phyloP scores from a whole-genome alignment of 257 asterid genomes.

The Leptodermis oblonga region DNA sequence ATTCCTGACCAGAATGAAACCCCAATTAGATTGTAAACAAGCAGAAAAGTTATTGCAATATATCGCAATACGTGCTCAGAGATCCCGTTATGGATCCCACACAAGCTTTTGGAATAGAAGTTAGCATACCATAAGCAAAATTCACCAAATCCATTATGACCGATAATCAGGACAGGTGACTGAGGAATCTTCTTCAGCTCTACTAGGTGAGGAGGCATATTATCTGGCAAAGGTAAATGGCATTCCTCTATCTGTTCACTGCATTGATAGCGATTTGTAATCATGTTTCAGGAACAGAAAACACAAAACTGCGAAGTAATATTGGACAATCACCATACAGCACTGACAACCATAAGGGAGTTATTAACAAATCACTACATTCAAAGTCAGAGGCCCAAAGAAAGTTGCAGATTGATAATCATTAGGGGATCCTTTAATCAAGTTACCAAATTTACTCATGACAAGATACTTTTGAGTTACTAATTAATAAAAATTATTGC shows the following conservation, averaged over 20 bases:
- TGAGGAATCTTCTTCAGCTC: slow-evolving; percentile 76
- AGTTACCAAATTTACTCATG: background rate
- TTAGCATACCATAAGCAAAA: slow-evolving; percentile 69
- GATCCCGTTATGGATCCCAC: background rate
- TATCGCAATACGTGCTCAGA: background rate
- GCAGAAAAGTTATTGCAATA: background rate
- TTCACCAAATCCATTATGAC: slow-evolving; percentile 81
- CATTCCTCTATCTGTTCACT: slow-evolving; percentile 55
- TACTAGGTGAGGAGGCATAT: slow-evolving; percentile 50
- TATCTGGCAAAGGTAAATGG: slow-evolving; percentile 53
- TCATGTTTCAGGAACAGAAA: slow-evolving; percentile 3
- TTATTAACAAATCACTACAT: no score
- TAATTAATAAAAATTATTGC: background rate
- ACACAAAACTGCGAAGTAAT: background rate
- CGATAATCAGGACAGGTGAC: slow-evolving; percentile 55
- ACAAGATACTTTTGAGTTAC: background rate
- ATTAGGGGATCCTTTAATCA: background rate
- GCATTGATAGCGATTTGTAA: slow-evolving; percentile 35
- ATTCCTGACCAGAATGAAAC: slow-evolving; percentile 52
- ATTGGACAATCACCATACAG: background rate
- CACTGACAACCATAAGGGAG: background rate
- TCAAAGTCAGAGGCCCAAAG: background rate
- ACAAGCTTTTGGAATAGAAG: slow-evolving; percentile 12
- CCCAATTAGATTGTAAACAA: background rate
- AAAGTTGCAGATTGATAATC: background rate